Evolutionary conservation across 352 stramenopile genomes (phyloP), one percentile per base, ranked within the genome.

Genomic region (Phytophthora citricola): DNA sequence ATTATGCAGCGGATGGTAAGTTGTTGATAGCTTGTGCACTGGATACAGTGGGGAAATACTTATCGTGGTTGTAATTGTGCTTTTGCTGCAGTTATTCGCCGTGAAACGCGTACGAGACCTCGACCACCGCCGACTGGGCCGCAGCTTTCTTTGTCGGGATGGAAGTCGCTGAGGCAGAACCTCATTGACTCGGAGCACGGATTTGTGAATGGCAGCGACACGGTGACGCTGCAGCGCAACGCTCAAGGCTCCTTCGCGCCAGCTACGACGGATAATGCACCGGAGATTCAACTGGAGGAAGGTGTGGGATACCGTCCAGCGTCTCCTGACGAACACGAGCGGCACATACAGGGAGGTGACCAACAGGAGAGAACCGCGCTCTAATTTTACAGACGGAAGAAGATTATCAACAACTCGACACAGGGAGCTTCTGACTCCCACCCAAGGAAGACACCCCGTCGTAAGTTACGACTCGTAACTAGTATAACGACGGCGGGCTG

Each of bases 91-190:
- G 47, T 55, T 38, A 57, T 65, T 57, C 43, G 41, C n/a, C 52
- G 47, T 27, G 48, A 66, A 54, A 44, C 34, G 4, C 51, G 48
- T 17, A 44, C 61, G 24, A 49, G n/a, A 5, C 59, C 44, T 8
- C 48, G 68, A n/a, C 51, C 58, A 39, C 43, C 38, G 10, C 75
- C 65, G 1, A 58, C 55, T 5, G 77, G 79, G 7, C 77, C 75
- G 26, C 73, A 69, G n/a, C 68, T 89, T 17, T 68, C 62, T 26
- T 70, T 89, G 26, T 69, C 57, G 0, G 79, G 79, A 45, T 89
- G 79, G 79, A 82, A 70, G 40, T 83, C 79, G 24, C 74, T 86
- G 54, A 72, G 73, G 8, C 75, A 86, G 63, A 85, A 86, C 29
- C 79, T 89, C 22, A 89, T 89, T 38, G 66, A 83, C 39, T 64